phyloP scores from a whole-genome alignment of 2,329 filamentous ascomycete species.

The Pseudonectria foliicola region DNA sequence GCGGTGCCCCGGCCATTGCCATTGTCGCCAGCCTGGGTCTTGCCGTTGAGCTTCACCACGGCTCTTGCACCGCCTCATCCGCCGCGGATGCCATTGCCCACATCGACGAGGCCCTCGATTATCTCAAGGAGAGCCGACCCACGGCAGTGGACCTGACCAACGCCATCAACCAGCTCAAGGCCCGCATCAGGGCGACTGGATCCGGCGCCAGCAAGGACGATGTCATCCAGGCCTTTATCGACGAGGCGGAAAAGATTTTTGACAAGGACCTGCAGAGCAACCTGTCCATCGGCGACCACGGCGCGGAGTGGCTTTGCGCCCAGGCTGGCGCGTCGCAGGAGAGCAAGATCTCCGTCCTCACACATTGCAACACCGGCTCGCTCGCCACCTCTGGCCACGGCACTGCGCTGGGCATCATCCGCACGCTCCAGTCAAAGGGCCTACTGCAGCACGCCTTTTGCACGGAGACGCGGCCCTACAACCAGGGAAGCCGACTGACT shows the following conservation, averaged over 20 bases:
- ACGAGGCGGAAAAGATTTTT: constrained; percentile 78
- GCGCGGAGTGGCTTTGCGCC: constrained; percentile 72
- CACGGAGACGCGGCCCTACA: constrained; percentile 95
- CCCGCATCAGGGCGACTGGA: constrained; percentile 46
- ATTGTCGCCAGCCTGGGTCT: constrained; percentile 91
- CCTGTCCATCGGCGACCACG: constrained; percentile 72
- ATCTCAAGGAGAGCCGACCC: constrained; percentile 80
- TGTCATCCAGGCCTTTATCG: constrained; percentile 65
- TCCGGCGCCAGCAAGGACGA: constrained; percentile 34
- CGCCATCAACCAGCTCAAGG: constrained; percentile 74
- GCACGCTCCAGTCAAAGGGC: constrained; percentile 62
- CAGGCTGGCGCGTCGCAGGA: constrained; percentile 44
- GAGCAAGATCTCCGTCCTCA: constrained; percentile 68
- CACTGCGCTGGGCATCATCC: constrained; percentile 89
- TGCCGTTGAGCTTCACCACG: constrained; percentile 70
- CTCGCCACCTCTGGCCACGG: constrained; percentile 97
- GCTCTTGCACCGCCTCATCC: constrained; percentile 35
- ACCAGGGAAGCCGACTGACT: constrained; percentile 90
- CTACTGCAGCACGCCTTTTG: constrained; percentile 81
- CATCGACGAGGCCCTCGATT: constrained; percentile 72
- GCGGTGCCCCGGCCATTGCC: constrained; percentile 86
- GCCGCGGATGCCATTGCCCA: constrained; percentile 57
- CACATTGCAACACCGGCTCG: constrained; percentile 97
- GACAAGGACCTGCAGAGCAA: constrained; percentile 84
- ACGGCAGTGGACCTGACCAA: constrained; percentile 94